These are phyloP conservation scores for Coemansia sp. DNA, from an alignment of 192 early-diverging fungal genomes.

Conservation along the genomic window DNA sequence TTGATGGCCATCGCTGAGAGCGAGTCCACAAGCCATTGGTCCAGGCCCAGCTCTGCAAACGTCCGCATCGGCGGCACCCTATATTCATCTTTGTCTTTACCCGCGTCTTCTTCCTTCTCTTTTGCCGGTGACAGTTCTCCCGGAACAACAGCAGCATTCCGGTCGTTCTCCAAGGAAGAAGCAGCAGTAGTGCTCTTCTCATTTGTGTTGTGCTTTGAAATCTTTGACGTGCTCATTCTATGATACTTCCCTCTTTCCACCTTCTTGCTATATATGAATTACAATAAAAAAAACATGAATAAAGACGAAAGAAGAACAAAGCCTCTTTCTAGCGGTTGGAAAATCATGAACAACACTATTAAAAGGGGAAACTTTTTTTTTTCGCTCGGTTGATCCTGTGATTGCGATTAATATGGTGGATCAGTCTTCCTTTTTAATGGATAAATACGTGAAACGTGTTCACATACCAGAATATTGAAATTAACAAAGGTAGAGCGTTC, in stretches of 20 bases:
- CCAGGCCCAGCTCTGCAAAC: constrained; percentile 78
- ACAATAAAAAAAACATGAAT: not conserved
- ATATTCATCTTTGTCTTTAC: constrained; percentile 13
- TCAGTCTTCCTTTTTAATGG: too few relatives aligned
- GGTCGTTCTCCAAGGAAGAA: constrained; percentile 9
- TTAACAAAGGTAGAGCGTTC: too few relatives aligned
- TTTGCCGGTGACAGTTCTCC: constrained; percentile 12
- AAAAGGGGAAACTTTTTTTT: too few relatives aligned
- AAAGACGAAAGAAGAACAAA: not conserved
- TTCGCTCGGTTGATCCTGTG: too few relatives aligned
- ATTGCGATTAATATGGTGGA: too few relatives aligned
- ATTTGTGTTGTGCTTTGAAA: constrained; percentile 7
- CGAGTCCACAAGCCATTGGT: constrained; percentile 78
- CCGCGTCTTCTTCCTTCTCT: constrained; percentile 36
- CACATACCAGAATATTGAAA: too few relatives aligned
- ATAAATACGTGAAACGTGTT: too few relatives aligned
- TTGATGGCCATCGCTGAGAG: constrained; percentile 80
- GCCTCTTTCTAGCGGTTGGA: too few relatives aligned
- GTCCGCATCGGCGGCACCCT: constrained; percentile 39
- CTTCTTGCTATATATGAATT: not conserved
- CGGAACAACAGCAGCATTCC: not conserved
- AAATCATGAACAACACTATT: too few relatives aligned
- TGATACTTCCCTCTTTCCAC: not conserved
- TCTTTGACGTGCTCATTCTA: not conserved
- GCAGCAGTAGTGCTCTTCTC: constrained; percentile 25